These are phyloP conservation scores for Pseudogymnoascus sp. DNA, from an alignment of 2,329 filamentous ascomycete genomes.

Conservation along the genomic window DNA sequence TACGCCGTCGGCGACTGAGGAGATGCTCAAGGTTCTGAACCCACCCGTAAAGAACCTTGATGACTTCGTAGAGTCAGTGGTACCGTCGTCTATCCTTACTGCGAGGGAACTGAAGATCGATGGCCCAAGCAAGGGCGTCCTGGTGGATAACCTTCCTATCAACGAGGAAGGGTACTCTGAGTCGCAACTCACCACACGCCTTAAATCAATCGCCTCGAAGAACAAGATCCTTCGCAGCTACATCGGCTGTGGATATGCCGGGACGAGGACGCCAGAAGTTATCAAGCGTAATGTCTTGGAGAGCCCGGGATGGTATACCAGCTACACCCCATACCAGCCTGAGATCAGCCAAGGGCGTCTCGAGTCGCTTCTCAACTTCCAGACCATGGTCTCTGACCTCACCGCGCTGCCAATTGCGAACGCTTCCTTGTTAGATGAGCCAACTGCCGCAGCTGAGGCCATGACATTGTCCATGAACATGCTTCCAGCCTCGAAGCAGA, in stretches of 20 bases:
- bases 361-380: slow-evolving; percentile 89
- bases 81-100: slow-evolving; percentile 72
- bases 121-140: slow-evolving; percentile 29
- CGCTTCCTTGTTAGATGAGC: slow-evolving; percentile 83
- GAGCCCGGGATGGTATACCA: slow-evolving; percentile 94
- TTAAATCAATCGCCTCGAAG: slow-evolving; percentile 44
- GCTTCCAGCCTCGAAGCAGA: slow-evolving; percentile 62
- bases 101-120: slow-evolving; percentile 52
- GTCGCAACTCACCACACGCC: slow-evolving; percentile 45
- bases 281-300: slow-evolving; percentile 90
- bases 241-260: slow-evolving; percentile 83
- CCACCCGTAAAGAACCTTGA: slow-evolving; percentile 67
- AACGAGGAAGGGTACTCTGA: slow-evolving; percentile 37
- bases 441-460: slow-evolving; percentile 86
- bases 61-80: slow-evolving; percentile 74
- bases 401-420: slow-evolving; percentile 84
- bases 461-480: slow-evolving; percentile 87
- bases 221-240: slow-evolving; percentile 60
- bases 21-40: slow-evolving; percentile 74
- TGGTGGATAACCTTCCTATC: slow-evolving; percentile 8
- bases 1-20: slow-evolving; percentile 54
- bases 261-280: slow-evolving; percentile 76
- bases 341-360: slow-evolving; percentile 94
- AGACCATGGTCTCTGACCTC: slow-evolving; percentile 83
- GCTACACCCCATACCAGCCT: slow-evolving; percentile 93